phyloP scores from a whole-genome alignment of 2,329 filamentous ascomycete species.

The Volutella citrinella region DNA sequence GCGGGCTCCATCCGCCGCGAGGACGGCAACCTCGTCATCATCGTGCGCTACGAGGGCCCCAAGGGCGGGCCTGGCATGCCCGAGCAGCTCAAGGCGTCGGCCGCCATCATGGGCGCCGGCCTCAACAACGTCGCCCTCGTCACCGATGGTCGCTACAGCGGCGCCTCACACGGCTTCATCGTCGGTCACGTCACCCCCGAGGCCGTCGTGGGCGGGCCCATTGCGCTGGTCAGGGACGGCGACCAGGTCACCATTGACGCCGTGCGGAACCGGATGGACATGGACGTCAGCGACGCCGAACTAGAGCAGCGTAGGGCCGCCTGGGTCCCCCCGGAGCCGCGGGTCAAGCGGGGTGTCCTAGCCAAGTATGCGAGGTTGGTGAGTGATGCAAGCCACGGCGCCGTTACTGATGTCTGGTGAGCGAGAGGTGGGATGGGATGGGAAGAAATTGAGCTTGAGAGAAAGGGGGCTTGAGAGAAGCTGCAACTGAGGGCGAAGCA shows the following conservation, averaged over 20 bases:
- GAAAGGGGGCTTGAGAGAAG: no score
- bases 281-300: slow-evolving; percentile 66
- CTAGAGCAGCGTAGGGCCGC: slow-evolving; percentile 58
- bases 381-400: slow-evolving; percentile 86
- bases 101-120: slow-evolving; percentile 89
- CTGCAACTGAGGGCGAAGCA: no score
- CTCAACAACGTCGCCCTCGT: slow-evolving; percentile 86
- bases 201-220: slow-evolving; percentile 83
- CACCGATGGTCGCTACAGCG: slow-evolving; percentile 86
- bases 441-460: background rate
- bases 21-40: slow-evolving; percentile 77
- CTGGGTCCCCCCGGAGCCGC: slow-evolving; percentile 70
- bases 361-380: slow-evolving; percentile 89
- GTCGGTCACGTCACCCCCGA: slow-evolving; percentile 92
- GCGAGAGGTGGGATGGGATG: background rate
- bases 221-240: slow-evolving; percentile 76
- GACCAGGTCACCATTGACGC: slow-evolving; percentile 87
- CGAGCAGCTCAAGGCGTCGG: slow-evolving; percentile 84
- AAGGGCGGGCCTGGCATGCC: slow-evolving; percentile 96
- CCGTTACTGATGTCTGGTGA: slow-evolving; percentile 68
- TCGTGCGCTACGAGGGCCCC: slow-evolving; percentile 91
- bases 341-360: slow-evolving; percentile 77
- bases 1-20: slow-evolving; percentile 52
- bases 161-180: slow-evolving; percentile 88
- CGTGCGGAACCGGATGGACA: slow-evolving; percentile 70